Percentiles rank a stretch among this genome's conserved stretches.
These are phyloP conservation scores for Naganishia friedmannii DNA, from an alignment of 768 basidiomycete genomes.

Conservation along the genomic window DNA sequence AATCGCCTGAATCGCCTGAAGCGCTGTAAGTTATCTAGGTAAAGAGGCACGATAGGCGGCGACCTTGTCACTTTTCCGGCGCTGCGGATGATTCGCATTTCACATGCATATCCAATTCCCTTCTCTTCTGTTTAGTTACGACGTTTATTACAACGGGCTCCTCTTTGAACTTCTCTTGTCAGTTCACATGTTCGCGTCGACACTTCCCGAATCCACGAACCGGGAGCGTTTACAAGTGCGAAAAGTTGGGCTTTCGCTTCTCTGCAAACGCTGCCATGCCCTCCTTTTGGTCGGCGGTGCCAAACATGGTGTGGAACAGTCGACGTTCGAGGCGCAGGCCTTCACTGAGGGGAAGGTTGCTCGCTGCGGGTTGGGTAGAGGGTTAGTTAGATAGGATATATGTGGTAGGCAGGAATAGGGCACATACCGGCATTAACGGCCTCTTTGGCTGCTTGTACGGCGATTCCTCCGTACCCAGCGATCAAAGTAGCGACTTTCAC, in stretches of 20 bases:
- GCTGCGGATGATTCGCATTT: too few species aligned
- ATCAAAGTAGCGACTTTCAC: constrained; percentile 73
- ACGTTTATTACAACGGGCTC: too few species aligned
- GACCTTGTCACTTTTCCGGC: too few species aligned
- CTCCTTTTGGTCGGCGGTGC: constrained; percentile 92
- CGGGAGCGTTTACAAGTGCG: constrained; percentile 57
- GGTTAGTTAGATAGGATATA: neutral
- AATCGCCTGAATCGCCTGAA: too few species aligned
- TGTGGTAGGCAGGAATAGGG: neutral
- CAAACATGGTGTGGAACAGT: constrained; percentile 86
- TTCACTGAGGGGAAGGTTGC: constrained; percentile 73
- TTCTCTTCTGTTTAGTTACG: too few species aligned
- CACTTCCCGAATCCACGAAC: neutral
- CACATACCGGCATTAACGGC: constrained; percentile 78
- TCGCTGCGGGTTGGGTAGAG: constrained; percentile 57
- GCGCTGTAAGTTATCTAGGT: too few species aligned
- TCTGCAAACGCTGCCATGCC: constrained; percentile 94
- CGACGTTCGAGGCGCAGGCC: constrained; percentile 83
- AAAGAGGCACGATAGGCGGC: too few species aligned
- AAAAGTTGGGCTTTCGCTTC: constrained; percentile 84
- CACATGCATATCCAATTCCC: too few species aligned
- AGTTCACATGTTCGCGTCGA: too few species aligned
- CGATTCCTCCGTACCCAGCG: constrained; percentile 74
- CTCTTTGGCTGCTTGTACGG: constrained; percentile 84
- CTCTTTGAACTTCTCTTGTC: too few species aligned